Base-by-base conservation (phyloP, 1,284 basidiomycete genomes). In the Lignosus rhinocerotis region DNA sequence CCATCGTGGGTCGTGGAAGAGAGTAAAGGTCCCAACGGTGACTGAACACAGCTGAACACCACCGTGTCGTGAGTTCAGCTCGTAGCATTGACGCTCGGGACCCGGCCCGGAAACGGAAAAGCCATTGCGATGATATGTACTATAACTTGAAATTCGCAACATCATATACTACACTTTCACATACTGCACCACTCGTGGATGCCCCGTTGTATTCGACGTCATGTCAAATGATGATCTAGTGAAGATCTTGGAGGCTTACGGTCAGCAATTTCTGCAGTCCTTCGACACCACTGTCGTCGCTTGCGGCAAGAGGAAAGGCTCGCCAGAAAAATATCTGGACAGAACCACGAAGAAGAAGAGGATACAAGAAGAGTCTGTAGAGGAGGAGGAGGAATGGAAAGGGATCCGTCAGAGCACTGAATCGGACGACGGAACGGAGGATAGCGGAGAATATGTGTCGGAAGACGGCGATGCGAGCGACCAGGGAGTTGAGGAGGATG, bases 211-310 rank as follows among this genome's bases (percentile, higher is more conserved):
- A 10, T 16, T 43, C n/a, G n/a, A n/a, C n/a, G 10, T 10, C 31
- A 74, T 72, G 71, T 32, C 67, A n/a, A 60, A 57, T 38, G 69
- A 73, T 14, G 66, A 63, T 41, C 74, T 90, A 12, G 77, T 91
- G 45, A 71, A 72, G 42, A 72, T 85, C 58, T 72, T 92, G n/a
- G 76, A 88, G 65, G 79, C 80, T 25, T 86, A 89, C 57, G 90
- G 88, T 0, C 78, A 83, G 69, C 73, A 78, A 30, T 91, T 90
- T 64, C 68, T 90, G 19, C 67, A 72, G 34, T 83, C 82, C 0
- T 90, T 90, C 64, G 66, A 77, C 25, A 61, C 73, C 21, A 67
- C 75, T 5, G 46, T 65, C 12, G 39, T 66, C 4, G 61, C 56
- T 8, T 59, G 25, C 25, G 25, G 59, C 7, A 70, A 69, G 49